Base-by-base conservation (phyloP, 2,329 filamentous ascomycete species). In the Sporothrix protearum region DNA sequence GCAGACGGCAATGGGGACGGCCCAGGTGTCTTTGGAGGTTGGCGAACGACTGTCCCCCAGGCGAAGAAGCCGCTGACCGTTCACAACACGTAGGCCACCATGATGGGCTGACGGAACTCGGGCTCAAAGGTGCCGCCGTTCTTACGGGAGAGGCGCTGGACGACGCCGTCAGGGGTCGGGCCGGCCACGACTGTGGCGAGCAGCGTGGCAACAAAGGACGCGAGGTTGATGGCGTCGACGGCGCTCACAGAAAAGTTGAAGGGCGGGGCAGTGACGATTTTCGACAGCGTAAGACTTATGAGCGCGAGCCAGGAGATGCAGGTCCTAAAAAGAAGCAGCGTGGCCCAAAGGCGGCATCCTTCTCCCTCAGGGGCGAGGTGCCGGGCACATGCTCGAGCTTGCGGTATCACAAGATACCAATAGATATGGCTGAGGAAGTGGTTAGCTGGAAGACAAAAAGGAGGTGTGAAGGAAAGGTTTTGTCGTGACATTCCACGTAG, bases 31-130 rank as follows among this genome's bases (percentile, higher is more conserved):
- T 45, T 76, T n/a, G n/a, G n/a, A n/a, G 64, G 14, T 71, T 69
- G 61, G 73, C 73, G 6, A 78, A 73, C 3, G 72, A 71, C 73
- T 77, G 70, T 53, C 77, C 77, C 77, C 76, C 76, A 78, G 45
- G 78, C 79, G 71, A 81, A 81, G 76, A 82, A 81, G 49, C 80
- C 80, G 0, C 77, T 77, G 22, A 77, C 79, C 0, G 80, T 81
- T 64, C 81, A 79, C 59, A 78, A 61, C 9, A 81, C 74, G 69
- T 79, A 79, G 9, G 77, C 77, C 0, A 76, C 69, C 77, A 81
- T 79, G 73, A 81, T 77, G 3, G 80, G 80, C 5, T 81, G 76
- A 45, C 80, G 80, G 75, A 82, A 81, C 70, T 82, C 80, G 4
- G 80, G 80, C 71, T 82, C 76, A 53, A 80, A 82, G 12, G 77